Percentiles rank a stretch among this genome's conserved stretches.
Evolutionary conservation across 2,329 filamentous ascomycete species (phyloP).

Genomic region (Penicillium carneum): DNA sequence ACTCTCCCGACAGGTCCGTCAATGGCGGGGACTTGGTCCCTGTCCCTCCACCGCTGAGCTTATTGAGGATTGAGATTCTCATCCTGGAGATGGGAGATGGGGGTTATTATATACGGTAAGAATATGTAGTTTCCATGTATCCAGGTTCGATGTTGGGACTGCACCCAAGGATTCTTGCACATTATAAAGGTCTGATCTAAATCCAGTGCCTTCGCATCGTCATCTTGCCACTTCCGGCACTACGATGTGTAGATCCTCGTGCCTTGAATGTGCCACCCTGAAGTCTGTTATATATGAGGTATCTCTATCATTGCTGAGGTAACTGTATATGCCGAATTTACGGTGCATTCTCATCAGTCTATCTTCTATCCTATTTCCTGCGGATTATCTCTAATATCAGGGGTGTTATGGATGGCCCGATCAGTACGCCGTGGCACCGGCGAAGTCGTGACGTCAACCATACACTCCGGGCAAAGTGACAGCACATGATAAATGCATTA

Average conservation of each 20-base stretch:
- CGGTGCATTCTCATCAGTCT: background rate
- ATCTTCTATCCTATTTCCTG: background rate
- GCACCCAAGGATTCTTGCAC: background rate
- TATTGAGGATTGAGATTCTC: slow-evolving; percentile 26
- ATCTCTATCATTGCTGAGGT: background rate
- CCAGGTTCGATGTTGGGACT: background rate
- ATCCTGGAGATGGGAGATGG: slow-evolving; percentile 7
- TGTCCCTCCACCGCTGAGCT: slow-evolving; percentile 3
- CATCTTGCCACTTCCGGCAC: slow-evolving; percentile 22
- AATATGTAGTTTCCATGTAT: background rate
- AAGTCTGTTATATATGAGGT: background rate
- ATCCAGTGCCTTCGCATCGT: slow-evolving; percentile 13
- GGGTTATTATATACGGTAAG: background rate
- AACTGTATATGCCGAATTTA: background rate
- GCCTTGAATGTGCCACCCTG: slow-evolving; percentile 7
- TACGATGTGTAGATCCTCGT: slow-evolving; percentile 15
- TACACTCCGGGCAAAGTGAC: background rate
- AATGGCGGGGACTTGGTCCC: slow-evolving; percentile 19
- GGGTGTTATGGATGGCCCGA: background rate
- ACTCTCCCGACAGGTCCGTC: slow-evolving; percentile 22
- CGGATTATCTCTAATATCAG: background rate
- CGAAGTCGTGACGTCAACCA: slow-evolving; percentile 34
- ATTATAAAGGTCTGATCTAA: background rate
- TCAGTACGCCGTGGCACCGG: background rate
- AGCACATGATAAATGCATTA: background rate